phyloP scores from a whole-genome alignment of 2,329 filamentous ascomycete genomes.

The Diplodia sapinea region DNA sequence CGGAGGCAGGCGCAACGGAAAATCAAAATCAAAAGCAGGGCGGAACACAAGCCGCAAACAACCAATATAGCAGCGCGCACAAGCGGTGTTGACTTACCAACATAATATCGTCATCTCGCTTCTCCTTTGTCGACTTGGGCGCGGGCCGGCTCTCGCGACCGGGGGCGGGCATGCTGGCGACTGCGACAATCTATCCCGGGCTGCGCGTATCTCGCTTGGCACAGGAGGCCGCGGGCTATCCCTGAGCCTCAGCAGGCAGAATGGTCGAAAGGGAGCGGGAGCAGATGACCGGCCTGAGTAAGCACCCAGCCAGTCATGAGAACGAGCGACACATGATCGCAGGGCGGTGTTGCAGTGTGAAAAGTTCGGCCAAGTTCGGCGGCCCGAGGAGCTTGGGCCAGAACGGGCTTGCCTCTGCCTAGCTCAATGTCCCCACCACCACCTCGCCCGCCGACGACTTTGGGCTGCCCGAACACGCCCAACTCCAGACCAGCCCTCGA shows the following conservation, averaged over 20 bases:
- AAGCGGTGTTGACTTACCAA: slow-evolving; percentile 30
- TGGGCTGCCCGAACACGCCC: slow-evolving; percentile 5
- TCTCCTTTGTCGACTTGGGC: slow-evolving; percentile 32
- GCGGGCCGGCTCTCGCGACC: slow-evolving; percentile 16
- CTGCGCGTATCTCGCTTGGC: slow-evolving; percentile 23
- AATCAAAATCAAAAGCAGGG: not conserved
- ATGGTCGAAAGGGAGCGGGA: not conserved
- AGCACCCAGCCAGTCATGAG: slow-evolving; percentile 1
- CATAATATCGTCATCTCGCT: slow-evolving; percentile 46
- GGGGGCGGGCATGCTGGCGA: slow-evolving; percentile 11
- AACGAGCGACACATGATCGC: not conserved
- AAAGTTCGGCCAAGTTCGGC: slow-evolving; percentile 18
- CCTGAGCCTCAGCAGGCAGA: slow-evolving; percentile 3
- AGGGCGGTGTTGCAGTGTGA: slow-evolving; percentile 2
- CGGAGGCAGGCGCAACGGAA: not conserved
- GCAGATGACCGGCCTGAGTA: slow-evolving; percentile 5
- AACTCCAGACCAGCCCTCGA: not conserved
- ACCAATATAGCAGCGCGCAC: not conserved
- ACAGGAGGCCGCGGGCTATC: slow-evolving; percentile 8
- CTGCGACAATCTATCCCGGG: slow-evolving; percentile 5
- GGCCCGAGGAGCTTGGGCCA: slow-evolving; percentile 7
- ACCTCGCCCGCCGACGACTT: slow-evolving; percentile 10
- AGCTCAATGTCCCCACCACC: slow-evolving; percentile 10
- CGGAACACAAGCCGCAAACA: not conserved
- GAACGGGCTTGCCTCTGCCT: slow-evolving; percentile 10